Evolutionary conservation across 1,139 yeast species (phyloP), one percentile per base, ranked within the genome.

Genomic region (Diutina rugosa): DNA sequence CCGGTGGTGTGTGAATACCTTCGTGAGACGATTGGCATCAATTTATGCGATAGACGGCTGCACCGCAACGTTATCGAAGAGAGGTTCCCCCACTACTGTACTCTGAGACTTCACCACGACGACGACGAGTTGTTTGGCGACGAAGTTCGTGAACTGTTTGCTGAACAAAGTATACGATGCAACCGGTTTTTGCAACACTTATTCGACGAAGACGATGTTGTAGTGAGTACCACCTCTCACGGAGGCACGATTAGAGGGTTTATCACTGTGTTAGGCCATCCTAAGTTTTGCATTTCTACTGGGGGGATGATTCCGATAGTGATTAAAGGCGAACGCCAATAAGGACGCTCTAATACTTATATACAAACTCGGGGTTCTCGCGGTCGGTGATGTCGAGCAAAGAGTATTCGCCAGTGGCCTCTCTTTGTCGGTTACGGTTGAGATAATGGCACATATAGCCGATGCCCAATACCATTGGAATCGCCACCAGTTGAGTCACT

Each of bases 251-350:
- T 83, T 45, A 67, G 83, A 58, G 72, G 81, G 41, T 71, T 82
- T 47, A 68, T 83, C 10, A 71, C 78, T 35, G 87, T 78, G 1
- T 64, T 78, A 45, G 76, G 76, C 2, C 88, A 84, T 63, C 69
- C 85, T 56, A 69, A 70, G 53, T 84, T 81, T 63, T 73, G 81
- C 18, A 73, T 84, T 52, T 76, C 81, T 14, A 81, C 88, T 0
- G 89, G 88, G 0, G 88, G 87, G 5, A 80, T 84, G 82, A 75
- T 84, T 30, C 88, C 88, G 1, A 73, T 82, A 26, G 77, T 82
- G 12, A 76, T 83, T 14, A 64, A 63, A 60, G 70, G 53, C 28
- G 38, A 47, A 21, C 29, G n/a, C n/a, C 18, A 14, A 6, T 30
- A 29, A 21, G 4, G 46, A 44, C 29, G 49, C n/a, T 21, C 21